Evolutionary conservation across 805 yeast genomes (phyloP), one percentile per base, ranked within the genome.

Genomic region (Isabelozyma gotoi): DNA sequence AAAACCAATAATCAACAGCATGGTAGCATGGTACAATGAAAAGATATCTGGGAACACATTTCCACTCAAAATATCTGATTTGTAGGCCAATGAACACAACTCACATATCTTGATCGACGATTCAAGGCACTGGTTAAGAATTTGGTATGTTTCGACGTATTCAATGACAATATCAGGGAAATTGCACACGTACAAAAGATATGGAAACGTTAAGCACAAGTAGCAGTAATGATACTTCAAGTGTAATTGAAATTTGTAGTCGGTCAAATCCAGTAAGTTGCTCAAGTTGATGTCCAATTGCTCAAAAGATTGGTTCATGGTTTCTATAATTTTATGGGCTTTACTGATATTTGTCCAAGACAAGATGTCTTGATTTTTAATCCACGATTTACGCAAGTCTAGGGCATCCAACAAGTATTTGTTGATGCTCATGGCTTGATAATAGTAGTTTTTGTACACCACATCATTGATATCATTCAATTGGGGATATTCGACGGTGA

Each of bases 21-120:
- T 62, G 1, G 67, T 64, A 1, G 77, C 69, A 45, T 67, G 65
- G 47, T 75, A 75, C 5, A 70, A 73, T 50, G 65, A 63, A 51
- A 72, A 71, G 32, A 73, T 67, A 46, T 75, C 80, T 31, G 63
- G 60, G 29, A 71, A 68, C n/a, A 72, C 37, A 1, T 76, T 71
- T n/a, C 78, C 78, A 51, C 67, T 68, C 50, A 70, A 61, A 40
- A 69, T 59, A 4, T 71, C 74, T 40, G 65, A 64, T 7, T 60
- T 52, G 27, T 62, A 57, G 0, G 71, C 62, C 34, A 59, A 55
- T 2, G 64, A 57, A 29, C 71, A 56, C 3, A 72, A 49, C 38
- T 71, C 68, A 0, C 77, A 67, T 5, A 73, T 64, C 46, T 55
- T 53, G 15, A 68, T 55, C 0, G 77, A 67, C 1, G 77, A 63